Evolutionary conservation across 2,329 filamentous ascomycete species (phyloP).

Genomic region (Apiospora malaysiana): DNA sequence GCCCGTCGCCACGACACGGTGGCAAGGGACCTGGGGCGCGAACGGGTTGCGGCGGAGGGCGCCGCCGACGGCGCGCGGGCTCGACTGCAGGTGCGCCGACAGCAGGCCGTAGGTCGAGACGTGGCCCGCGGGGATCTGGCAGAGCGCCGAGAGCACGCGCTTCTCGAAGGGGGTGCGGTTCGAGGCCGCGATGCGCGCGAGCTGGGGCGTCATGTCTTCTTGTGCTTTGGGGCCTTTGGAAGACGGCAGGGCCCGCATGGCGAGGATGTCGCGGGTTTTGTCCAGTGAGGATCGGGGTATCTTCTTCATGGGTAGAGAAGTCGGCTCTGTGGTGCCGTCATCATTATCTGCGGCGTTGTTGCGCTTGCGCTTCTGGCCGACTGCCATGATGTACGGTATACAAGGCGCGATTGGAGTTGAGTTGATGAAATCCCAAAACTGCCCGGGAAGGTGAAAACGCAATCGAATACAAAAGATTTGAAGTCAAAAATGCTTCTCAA

Average conservation of each 20-base stretch:
- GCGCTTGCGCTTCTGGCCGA: constrained; percentile 37
- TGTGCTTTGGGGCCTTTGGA: not conserved
- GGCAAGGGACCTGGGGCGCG: constrained; percentile 76
- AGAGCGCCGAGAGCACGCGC: constrained; percentile 72
- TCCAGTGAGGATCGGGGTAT: constrained; percentile 16
- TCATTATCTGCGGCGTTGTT: constrained; percentile 6
- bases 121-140: constrained; percentile 76
- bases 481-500: not conserved
- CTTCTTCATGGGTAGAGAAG: not conserved
- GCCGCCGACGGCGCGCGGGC: constrained; percentile 46
- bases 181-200: constrained; percentile 52
- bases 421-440: too few relatives aligned
- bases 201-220: constrained; percentile 45
- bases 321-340: not conserved
- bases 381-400: constrained; percentile 29
- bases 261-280: constrained; percentile 21
- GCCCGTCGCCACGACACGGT: constrained; percentile 77
- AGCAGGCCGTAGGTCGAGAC: constrained; percentile 82
- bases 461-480: too few relatives aligned
- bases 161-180: constrained; percentile 62
- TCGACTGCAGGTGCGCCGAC: constrained; percentile 54
- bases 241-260: constrained; percentile 15
- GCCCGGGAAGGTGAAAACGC: too few relatives aligned
- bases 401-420: not conserved
- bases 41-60: constrained; percentile 77